Evolutionary conservation across 805 yeast genomes (phyloP), one percentile per base, ranked within the genome.

Genomic region (Kluyveromyces lactis): DNA sequence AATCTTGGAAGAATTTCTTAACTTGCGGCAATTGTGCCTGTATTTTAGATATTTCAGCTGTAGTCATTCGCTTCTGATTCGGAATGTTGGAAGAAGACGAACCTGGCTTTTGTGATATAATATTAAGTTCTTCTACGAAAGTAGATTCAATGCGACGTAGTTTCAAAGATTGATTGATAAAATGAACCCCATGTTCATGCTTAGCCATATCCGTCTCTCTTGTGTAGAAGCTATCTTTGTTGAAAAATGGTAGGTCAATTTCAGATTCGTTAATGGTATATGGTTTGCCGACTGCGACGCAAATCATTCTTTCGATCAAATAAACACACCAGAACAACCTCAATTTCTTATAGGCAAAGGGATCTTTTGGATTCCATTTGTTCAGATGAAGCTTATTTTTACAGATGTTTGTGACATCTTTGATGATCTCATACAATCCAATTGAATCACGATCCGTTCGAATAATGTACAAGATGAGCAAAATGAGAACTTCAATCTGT

Each of bases 271-370:
- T 58, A n/a, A 79, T 52, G 1, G 71, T 62, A 48, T 73, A 76
- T 1, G 75, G 75, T 50, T 73, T 73, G 4, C 81, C 79, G 10
- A 79, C 77, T 7, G 81, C 75, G 28, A 77, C 71, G 28, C 79
- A 71, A 36, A 77, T 73, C 60, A 77, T 69, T 51, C 81, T 69
- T 50, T 79, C 85, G 33, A 76, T 51, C n/a, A 75, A 50, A 52
- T 77, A 79, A 6, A 72, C 71, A 52, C 80, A 73, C 84, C 84
- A 79, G 61, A 79, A 79, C 13, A 75, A 58, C 45, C 83, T 65
- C 57, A 75, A 55, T 49, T 66, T 69, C 38, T 65, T 63, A 44
- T 69, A 67, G 3, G 52, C 50, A 39, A 44, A 42, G 6, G 49
- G 46, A 36, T 51, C 57, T 8, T 51, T 40, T 3, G 48, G 43